Percentiles rank a stretch among this genome's conserved stretches.
Conservation (phyloP, 495 filamentous ascomycete genomes). For the Trichoderma virens region DNA sequence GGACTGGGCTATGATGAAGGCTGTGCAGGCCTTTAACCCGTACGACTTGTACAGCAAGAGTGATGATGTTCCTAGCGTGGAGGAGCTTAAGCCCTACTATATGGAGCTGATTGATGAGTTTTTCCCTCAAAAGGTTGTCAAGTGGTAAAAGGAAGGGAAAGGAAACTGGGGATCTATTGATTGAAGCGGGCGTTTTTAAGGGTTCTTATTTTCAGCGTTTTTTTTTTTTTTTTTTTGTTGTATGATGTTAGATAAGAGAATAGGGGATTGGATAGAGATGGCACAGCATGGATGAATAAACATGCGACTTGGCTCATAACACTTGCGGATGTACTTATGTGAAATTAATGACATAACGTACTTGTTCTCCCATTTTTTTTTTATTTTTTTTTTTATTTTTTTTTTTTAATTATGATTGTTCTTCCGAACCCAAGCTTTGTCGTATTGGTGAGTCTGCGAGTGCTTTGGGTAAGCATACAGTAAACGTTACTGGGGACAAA, state of each 20-base stretch:
- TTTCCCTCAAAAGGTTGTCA: conserved; percentile 67
- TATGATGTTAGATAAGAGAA: neutral
- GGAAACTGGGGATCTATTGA: no score
- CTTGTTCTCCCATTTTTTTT: no score
- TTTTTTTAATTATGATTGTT: no score
- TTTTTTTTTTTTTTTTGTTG: neutral
- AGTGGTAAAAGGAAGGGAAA: conserved; percentile 66
- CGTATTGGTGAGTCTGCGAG: no score
- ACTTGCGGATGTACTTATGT: no score
- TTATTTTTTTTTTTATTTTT: no score
- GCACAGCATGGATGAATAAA: neutral
- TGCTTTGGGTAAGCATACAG: no score
- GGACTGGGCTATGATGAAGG: conserved; percentile 68
- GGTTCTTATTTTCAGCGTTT: neutral
- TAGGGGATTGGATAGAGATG: neutral
- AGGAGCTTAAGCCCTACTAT: conserved; percentile 78
- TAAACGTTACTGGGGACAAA: no score
- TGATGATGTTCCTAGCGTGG: conserved; percentile 65
- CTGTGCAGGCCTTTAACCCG: conserved; percentile 80
- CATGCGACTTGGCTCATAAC: no score
- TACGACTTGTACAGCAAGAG: conserved; percentile 93
- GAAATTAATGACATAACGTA: no score
- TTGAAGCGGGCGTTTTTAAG: neutral
- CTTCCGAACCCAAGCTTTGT: no score
- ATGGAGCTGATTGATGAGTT: conserved; percentile 78